Evolutionary conservation across 2,329 filamentous ascomycete genomes (phyloP).

Genomic region (Colletotrichum tanaceti): DNA sequence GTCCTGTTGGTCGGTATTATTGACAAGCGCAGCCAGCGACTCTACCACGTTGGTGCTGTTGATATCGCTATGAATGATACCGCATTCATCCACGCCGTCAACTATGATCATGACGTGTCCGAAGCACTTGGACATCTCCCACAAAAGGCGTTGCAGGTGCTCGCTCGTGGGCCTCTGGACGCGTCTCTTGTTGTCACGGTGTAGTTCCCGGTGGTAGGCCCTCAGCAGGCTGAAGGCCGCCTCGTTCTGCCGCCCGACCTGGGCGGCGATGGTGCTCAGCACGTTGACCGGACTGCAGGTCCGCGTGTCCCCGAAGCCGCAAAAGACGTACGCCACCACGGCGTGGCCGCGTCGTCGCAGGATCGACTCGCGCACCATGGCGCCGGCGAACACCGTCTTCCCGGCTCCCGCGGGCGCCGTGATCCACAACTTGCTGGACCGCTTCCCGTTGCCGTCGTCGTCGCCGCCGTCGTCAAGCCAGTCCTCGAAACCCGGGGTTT

Average conservation of each 20-base stretch:
- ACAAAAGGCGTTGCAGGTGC: not conserved
- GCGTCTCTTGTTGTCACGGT: not conserved
- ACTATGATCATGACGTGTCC: constrained; percentile 1
- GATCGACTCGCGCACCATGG: not conserved
- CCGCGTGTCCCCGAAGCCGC: not conserved
- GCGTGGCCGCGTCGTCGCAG: not conserved
- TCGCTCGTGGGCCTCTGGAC: not conserved
- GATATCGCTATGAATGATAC: no score
- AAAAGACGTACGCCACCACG: not conserved
- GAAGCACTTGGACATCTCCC: not conserved
- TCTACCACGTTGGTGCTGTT: not conserved
- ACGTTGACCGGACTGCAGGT: not conserved
- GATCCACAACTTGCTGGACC: constrained; percentile 1
- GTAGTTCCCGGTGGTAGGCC: not conserved
- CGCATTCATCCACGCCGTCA: constrained; percentile 7
- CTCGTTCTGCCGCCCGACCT: not conserved
- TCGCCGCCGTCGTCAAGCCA: no score
- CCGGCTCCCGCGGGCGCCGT: constrained; percentile 9
- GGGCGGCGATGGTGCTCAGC: constrained; percentile 9
- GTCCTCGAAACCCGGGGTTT: not conserved
- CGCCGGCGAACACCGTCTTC: not conserved
- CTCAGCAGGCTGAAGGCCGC: not conserved
- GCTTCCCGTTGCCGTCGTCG: no score
- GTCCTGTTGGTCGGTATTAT: not conserved
- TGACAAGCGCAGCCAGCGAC: not conserved